Conservation (phyloP, 805 yeast species). For the Metschnikowia colocasiae region DNA sequence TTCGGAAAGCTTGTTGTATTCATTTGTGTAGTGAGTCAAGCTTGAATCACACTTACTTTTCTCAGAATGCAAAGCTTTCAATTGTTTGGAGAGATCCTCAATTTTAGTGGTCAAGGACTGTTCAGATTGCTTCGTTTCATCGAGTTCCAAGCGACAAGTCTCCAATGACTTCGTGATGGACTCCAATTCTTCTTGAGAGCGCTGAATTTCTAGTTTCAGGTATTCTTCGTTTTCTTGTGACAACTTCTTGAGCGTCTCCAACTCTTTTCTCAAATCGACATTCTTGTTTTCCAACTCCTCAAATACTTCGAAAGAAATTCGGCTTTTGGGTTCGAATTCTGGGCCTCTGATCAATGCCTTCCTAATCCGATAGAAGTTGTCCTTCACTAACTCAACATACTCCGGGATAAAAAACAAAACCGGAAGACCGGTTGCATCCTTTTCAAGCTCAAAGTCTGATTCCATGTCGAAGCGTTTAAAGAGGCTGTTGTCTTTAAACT, state of each 20-base stretch:
- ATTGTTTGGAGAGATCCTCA: constrained; percentile 19
- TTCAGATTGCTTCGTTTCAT: constrained; percentile 21
- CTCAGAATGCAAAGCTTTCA: constrained; percentile 26
- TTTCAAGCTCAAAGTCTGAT: constrained; percentile 24
- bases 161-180: constrained; percentile 22
- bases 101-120: constrained; percentile 19
- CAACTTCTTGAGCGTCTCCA: constrained; percentile 21
- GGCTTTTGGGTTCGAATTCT: constrained; percentile 60
- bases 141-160: constrained; percentile 17
- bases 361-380: constrained; percentile 62
- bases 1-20: constrained; percentile 31
- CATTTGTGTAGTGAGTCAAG: constrained; percentile 28
- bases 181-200: constrained; percentile 13
- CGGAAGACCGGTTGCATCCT: constrained; percentile 86
- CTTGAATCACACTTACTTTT: constrained; percentile 29
- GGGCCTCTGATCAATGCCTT: constrained; percentile 76
- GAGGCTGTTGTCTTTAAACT: constrained; percentile 57
- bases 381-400: constrained; percentile 65
- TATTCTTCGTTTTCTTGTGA: constrained; percentile 19
- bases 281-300: constrained; percentile 43
- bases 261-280: constrained; percentile 23
- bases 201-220: constrained; percentile 19
- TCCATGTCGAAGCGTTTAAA: constrained; percentile 52
- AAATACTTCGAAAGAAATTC: constrained; percentile 59
- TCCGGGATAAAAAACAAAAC: constrained; percentile 65